A percentile compares a stretch with the other conserved stretches of the same genome.
phyloP scores from a whole-genome alignment of 2,329 filamentous ascomycete species.

The Stemphylium beticola region DNA sequence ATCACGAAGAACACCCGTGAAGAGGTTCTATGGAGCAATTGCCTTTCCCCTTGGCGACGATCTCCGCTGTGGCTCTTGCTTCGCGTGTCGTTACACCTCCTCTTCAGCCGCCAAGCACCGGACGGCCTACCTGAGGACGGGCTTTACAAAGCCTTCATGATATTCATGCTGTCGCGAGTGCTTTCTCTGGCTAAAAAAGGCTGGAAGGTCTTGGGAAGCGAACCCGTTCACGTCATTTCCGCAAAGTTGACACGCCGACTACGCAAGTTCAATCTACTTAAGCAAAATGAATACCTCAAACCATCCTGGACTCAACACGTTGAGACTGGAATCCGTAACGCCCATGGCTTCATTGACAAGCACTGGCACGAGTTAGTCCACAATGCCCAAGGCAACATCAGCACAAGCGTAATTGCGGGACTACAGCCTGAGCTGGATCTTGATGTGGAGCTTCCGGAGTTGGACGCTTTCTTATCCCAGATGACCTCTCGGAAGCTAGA shows the following conservation, averaged over 20 bases:
- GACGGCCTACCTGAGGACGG: neutral
- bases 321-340: neutral
- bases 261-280: conserved; percentile 28
- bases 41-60: conserved; percentile 55
- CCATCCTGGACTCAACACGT: conserved; percentile 10
- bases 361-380: conserved; percentile 16
- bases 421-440: conserved; percentile 26
- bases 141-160: conserved; percentile 61
- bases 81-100: conserved; percentile 58
- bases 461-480: conserved; percentile 25
- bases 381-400: conserved; percentile 4
- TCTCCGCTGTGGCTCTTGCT: conserved; percentile 64
- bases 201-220: conserved; percentile 11
- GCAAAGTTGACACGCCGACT: conserved; percentile 32
- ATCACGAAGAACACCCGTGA: conserved; percentile 63
- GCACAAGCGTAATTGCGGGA: conserved; percentile 1
- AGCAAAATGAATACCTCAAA: conserved; percentile 5
- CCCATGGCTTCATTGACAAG: conserved; percentile 16
- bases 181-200: conserved; percentile 6
- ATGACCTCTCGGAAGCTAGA: conserved; percentile 10
- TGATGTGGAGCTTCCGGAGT: conserved; percentile 17
- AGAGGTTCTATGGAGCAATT: conserved; percentile 57
- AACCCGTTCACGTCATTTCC: conserved; percentile 18
- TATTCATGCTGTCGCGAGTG: conserved; percentile 56
- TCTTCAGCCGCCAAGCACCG: conserved; percentile 32